Base-by-base conservation (phyloP, 139 green algal species). In the Chlamydomonas sphaeroides region DNA sequence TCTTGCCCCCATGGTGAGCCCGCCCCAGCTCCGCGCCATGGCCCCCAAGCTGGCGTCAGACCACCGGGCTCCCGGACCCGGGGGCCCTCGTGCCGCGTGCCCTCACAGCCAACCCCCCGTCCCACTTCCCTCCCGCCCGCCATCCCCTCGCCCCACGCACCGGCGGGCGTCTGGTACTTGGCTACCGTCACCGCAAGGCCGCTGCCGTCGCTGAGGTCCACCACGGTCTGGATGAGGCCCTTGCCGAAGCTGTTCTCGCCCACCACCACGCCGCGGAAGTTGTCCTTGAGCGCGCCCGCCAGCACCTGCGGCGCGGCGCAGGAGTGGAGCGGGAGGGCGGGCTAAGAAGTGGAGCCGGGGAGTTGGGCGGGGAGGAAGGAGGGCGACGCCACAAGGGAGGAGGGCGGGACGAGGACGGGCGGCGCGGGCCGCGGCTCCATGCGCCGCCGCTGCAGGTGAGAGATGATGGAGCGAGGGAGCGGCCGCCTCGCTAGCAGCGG, bases 201-300 rank as follows among this genome's bases (percentile, higher is more conserved):
- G 1, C 93, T 98, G n/a, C 97, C 95, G 70, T 97, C 95, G 4
- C 88, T 95, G 14, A 99, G 89, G 73, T 94, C 88, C 45, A 98
- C 93, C 35, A 99, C 83, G 0, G 95, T 99, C 86, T 99, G 97
- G 72, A 99, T 99, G 5, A 99, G 88, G 3, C 97, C 97, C 91
- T 99, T 99, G 75, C 97, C 97, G 86, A 98, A 99, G 0, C 96
- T 99, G 56, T 35, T 85, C 72, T 97, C 91, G 15, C 96, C 97
- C 30, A 93, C 91, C 21, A 99, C 90, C 32, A 49, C 71, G 3
- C 42, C 57, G 11, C 96, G 89, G 21, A 84, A 76, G 88, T 95
- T 98, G 90, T 99, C 97, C 78, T 98, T 92, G 45, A 99, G 85
- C 1, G 97, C 97, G 28, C 96, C 97, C 2, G 97, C 92, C 42